phyloP scores from a whole-genome alignment of 306 rosid genomes.

The Cotoneaster glaucophyllus region DNA sequence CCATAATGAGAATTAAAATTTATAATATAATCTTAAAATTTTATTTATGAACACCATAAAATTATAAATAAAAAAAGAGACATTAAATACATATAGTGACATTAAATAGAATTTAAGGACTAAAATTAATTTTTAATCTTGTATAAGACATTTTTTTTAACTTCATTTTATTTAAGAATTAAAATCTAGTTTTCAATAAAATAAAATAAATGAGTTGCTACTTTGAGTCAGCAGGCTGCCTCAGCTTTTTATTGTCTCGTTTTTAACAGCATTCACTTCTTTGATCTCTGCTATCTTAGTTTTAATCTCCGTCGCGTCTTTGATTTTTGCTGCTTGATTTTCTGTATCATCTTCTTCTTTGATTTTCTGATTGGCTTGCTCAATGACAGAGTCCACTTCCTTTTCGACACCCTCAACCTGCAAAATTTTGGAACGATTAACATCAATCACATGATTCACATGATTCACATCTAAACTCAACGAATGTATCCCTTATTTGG shows the following conservation, averaged over 20 bases:
- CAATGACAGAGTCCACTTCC: constrained; percentile 23
- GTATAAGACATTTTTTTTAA: too few relatives aligned
- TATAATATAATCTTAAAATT: too few relatives aligned
- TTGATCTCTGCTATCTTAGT: background rate
- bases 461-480: background rate
- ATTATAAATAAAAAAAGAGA: too few relatives aligned
- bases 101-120: too few relatives aligned
- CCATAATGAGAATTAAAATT: too few relatives aligned
- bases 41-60: too few relatives aligned
- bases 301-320: background rate
- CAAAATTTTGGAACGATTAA: constrained; percentile 5
- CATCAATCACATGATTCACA: background rate
- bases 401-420: constrained; percentile 36
- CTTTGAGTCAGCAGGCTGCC: background rate
- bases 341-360: background rate
- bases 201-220: background rate
- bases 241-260: background rate
- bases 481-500: too few relatives aligned
- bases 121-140: too few relatives aligned
- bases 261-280: background rate
- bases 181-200: too few relatives aligned
- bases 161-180: too few relatives aligned
- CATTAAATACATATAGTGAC: too few relatives aligned
- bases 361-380: constrained; percentile 1
- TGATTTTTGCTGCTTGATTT: background rate